Base-by-base conservation (phyloP, 352 stramenopile genomes). In the Thraustochytrium sp. region DNA sequence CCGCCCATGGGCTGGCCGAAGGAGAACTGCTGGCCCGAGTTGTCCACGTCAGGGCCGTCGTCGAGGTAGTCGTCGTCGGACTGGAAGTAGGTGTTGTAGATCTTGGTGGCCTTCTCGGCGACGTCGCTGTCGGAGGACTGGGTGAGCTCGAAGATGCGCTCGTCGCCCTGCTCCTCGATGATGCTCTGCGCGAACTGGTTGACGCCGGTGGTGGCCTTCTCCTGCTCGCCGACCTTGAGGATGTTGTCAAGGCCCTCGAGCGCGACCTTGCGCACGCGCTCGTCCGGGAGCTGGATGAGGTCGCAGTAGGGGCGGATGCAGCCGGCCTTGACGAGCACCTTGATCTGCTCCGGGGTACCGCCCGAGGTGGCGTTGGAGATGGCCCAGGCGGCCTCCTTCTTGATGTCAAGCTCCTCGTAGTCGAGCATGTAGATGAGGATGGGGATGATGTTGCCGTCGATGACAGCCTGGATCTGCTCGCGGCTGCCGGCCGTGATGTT, bases 161-260 rank as follows among this genome's bases (percentile, higher is more conserved):
- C 49, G 38, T 62, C 59, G 38, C 75, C 75, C 4, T 83, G 13
- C 26, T 40, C 54, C 61, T 84, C 75, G 1, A 68, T 54, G 34
- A 84, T 80, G 44, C 34, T 59, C 2, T 44, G 34, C 11, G 59
- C 75, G 38, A 84, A 73, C 5, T 38, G 5, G 61, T 84, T 84
- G 29, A 51, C 56, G 49, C 61, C 61, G 21, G 54, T 55, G 5
- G 0, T 0, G 13, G 23, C 29, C 61, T 83, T 73, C 56, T 80
- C 55, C 0, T 65, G 9, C 75, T 84, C 61, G 23, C 75, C 75
- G 29, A 84, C 75, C 61, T 84, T 97, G 74, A 99, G 89, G 77
- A 99, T 99, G 89, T 99, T 99, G 85, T 99, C 96, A 37, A 99
- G 92, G 29, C 95, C 96, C 88, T 99, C 97, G 40, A 99, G 89